Conservation (phyloP, 2,329 filamentous ascomycete species). For the Beauveria asiatica region DNA sequence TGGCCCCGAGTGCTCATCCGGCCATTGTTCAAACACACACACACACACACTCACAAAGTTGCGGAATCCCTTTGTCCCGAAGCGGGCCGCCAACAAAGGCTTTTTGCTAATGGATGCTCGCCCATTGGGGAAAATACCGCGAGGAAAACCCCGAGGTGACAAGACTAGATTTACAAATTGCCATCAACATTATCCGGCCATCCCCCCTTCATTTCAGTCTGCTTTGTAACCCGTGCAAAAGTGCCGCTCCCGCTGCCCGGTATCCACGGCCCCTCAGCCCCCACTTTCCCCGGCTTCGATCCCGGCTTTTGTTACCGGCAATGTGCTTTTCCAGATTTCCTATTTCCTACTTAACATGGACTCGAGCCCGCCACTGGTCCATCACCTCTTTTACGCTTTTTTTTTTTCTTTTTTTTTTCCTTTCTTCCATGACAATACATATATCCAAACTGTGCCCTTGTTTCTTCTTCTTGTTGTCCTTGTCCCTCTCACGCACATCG, state of each 20-base stretch:
- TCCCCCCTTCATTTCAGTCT: background rate
- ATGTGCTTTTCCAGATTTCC: background rate
- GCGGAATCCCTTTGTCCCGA: no score
- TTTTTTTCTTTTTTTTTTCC: no score
- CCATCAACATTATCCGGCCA: background rate
- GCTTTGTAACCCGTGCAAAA: background rate
- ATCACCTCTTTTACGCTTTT: background rate
- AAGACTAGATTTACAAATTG: no score
- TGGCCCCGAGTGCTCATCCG: no score
- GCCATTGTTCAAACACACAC: no score
- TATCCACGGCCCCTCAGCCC: background rate
- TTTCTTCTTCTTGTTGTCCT: no score
- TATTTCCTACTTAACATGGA: background rate
- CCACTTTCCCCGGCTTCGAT: background rate
- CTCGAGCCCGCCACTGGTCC: background rate
- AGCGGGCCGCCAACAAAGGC: no score
- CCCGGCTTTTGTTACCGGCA: slow-evolving; percentile 3
- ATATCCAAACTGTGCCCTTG: background rate
- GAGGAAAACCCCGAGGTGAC: no score
- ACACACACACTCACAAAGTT: no score
- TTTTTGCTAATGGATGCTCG: no score
- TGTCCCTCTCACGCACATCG: background rate
- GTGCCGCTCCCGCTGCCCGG: background rate
- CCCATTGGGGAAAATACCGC: no score
- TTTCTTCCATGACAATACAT: background rate